Conservation (phyloP, 768 basidiomycete genomes). For the Guyanaporus albipodus region DNA sequence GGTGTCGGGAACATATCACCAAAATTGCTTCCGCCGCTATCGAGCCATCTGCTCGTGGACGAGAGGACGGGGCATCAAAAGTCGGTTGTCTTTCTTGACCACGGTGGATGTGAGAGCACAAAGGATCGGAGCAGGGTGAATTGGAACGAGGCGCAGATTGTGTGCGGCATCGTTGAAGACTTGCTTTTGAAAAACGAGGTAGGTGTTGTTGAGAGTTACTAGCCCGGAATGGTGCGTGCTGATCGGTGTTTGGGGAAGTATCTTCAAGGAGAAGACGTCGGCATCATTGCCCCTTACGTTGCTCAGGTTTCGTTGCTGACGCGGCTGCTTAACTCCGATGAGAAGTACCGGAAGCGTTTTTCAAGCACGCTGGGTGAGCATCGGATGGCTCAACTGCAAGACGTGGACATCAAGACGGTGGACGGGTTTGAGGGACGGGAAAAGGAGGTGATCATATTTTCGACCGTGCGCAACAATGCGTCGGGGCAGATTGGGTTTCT, state of each 20-base stretch:
- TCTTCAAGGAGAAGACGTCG: constrained; percentile 73
- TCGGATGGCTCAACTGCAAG: constrained; percentile 58
- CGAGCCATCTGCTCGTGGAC: constrained; percentile 44
- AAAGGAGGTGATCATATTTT: constrained; percentile 90
- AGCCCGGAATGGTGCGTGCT: background rate
- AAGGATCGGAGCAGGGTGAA: constrained; percentile 77
- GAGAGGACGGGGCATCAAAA: constrained; percentile 40
- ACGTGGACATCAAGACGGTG: constrained; percentile 87
- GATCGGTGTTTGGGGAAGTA: constrained; percentile 35
- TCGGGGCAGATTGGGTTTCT: constrained; percentile 83
- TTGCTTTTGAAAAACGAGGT: constrained; percentile 72
- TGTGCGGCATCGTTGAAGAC: constrained; percentile 79
- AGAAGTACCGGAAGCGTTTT: constrained; percentile 52
- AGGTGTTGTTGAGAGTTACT: constrained; percentile 27
- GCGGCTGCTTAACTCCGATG: constrained; percentile 59
- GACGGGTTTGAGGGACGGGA: constrained; percentile 94
- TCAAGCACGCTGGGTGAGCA: constrained; percentile 55
- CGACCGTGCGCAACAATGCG: constrained; percentile 81
- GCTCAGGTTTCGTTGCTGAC: constrained; percentile 78
- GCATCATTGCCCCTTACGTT: constrained; percentile 88
- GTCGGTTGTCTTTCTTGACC: constrained; percentile 80
- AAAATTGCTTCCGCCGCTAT: constrained; percentile 58
- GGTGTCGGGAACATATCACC: constrained; percentile 41
- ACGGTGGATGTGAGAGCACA: constrained; percentile 61
- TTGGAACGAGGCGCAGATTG: constrained; percentile 70